Base-by-base conservation (phyloP, 257 asterid genomes). In the Cynanchum wilfordii region DNA sequence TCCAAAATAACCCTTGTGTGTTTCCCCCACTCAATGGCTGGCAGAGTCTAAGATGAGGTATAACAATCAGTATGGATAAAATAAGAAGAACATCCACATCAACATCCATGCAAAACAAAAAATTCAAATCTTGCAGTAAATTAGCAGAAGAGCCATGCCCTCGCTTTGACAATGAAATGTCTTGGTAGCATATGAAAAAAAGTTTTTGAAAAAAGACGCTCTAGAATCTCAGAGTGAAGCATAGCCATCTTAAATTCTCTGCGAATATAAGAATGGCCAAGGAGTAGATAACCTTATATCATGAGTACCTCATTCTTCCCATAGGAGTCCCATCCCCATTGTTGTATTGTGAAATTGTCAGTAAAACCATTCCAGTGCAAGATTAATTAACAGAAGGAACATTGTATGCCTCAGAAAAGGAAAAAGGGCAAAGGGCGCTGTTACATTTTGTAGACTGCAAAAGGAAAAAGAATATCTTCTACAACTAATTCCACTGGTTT, bases 1-100 rank as follows among this genome's bases (percentile, higher is more conserved):
- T 95, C 99, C 75, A 95, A 80, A 82, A 90, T 67, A 45, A 89
- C 97, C 85, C 98, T 85, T 17, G 88, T 92, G 78, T 82, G 89
- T 85, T 83, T 95, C 52, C 99, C 98, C 91, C 92, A 89, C 71
- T 73, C 82, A 73, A 92, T 92, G 29, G 13, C 78, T 69, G 93
- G 99, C 75, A 84, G 75, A 76, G 84, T 77, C 98, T 92, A 77
- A 80, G 72, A 70, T 73, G 57, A 70, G 71, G 36, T 47, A 69
- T 7, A 58, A 51, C 57, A 83, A 65, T 36, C 59, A 66, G 56
- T 70, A 59, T 47, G 15, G 62, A 24, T 24, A 68, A 68, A 58
- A 15, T 22, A 22, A 73, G 36, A 29, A 52, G 22, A 44, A 71
- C 10, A 70, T 70, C 38, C 40, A 24, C 54, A 38, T 8, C 68